Evolutionary conservation across 495 filamentous ascomycete genomes (phyloP), one percentile per base, ranked within the genome.

Genomic region (Xylaria curta): DNA sequence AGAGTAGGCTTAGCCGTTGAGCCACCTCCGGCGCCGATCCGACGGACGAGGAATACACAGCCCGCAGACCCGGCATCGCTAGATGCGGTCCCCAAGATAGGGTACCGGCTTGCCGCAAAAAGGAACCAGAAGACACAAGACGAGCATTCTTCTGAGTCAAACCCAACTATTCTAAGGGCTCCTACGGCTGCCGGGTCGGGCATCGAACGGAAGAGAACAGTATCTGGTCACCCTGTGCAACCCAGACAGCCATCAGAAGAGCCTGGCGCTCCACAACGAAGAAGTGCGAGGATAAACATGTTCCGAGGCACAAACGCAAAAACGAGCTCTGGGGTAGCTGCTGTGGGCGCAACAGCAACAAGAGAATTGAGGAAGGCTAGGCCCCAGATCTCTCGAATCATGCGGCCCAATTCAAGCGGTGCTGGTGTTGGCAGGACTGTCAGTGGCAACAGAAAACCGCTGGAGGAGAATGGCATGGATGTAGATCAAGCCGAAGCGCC

Each of bases 381-480:
- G 73, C 89, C 92, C 69, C 91, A 89, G 2, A 81, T 87, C 44
- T 85, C 85, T 47, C 81, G 82, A 62, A 86, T 86, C 44, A 79
- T 83, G 70, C 81, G 87, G 9, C 86, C 85, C 40, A 84, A 82
- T 17, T 85, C 86, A 2, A 86, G 87, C 67, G 83, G 85, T 13
- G 87, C 91, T 5, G 92, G 86, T 66, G 90, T 95, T 28, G 92
- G 93, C 21, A 88, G 94, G 68, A 92, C 94, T 63, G 93, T 97
- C 42, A 97, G 94, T 75, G 94, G 94, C 28, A 97, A 95, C 75
- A 85, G 92, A 54, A 93, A 93, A 76, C 89, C 88, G 1, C 73
- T 90, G 24, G 88, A 88, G 33, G 91, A 93, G 60, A 82, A 86
- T 36, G 76, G 64, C 36, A 89, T 90, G 81, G 93, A 94, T 70